Conservation (phyloP, 169 alveolate genomes). For the Cryptosporidium sp. region DNA sequence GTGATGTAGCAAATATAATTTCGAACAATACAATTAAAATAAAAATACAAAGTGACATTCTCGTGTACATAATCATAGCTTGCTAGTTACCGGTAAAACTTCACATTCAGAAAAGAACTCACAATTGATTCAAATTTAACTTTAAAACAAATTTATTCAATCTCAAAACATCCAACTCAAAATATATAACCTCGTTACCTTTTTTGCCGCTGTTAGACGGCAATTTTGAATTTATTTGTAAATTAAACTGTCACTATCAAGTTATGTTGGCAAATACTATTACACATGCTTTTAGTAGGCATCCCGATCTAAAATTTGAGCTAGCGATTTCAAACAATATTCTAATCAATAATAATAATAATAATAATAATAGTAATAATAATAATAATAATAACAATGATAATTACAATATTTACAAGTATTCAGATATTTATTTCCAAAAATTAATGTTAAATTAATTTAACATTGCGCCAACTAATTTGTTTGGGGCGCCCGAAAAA, state of each 20-base stretch:
- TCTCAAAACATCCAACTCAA: not conserved
- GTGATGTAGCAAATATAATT: not conserved
- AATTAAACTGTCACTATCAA: not conserved
- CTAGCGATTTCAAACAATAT: too few relatives aligned
- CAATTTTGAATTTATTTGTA: not conserved
- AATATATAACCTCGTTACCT: not conserved
- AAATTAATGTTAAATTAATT: not conserved
- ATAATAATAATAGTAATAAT: not conserved
- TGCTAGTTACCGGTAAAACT: not conserved
- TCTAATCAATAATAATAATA: too few relatives aligned
- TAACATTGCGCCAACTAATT: not conserved
- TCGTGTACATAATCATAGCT: not conserved
- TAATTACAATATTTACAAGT: too few relatives aligned
- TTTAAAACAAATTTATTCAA: not conserved
- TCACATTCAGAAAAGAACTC: not conserved
- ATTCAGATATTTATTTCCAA: not conserved
- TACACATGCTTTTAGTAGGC: too few relatives aligned
- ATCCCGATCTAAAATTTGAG: not conserved
- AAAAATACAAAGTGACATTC: not conserved
- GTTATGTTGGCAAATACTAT: not conserved
- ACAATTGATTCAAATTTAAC: not conserved
- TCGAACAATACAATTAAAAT: not conserved
- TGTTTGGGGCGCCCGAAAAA: not conserved
- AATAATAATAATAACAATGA: not conserved
- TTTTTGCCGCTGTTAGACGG: conserved; percentile 13